Percentiles rank a stretch among this genome's conserved stretches.
Conservation (phyloP, 2,329 filamentous ascomycete genomes). For the Chlorencoelia australis region DNA sequence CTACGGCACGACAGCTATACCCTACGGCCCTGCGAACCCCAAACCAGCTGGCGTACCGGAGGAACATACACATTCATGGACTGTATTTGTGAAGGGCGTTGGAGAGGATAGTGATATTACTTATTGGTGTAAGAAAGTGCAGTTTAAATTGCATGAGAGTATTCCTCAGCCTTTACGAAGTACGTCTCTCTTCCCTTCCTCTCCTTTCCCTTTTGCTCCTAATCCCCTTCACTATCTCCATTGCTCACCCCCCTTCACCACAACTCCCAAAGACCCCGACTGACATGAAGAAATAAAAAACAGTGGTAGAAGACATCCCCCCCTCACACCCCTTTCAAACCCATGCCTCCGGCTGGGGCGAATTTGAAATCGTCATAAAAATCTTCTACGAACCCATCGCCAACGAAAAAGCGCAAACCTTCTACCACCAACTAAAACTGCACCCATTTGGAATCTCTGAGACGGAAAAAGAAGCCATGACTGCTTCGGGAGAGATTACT, state of each 20-base stretch:
- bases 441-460: constrained; percentile 84
- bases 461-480: constrained; percentile 48
- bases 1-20: constrained; percentile 70
- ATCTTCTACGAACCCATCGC: constrained; percentile 85
- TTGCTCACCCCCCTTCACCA: too few relatives aligned
- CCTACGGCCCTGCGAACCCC: constrained; percentile 67
- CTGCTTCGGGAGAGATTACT: constrained; percentile 53
- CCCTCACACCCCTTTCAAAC: constrained; percentile 65
- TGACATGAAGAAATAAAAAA: too few relatives aligned
- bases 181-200: constrained; percentile 27
- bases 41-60: constrained; percentile 67
- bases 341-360: constrained; percentile 91
- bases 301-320: constrained; percentile 58
- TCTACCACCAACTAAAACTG: constrained; percentile 85
- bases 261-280: too few relatives aligned
- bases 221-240: too few relatives aligned
- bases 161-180: constrained; percentile 85
- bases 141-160: constrained; percentile 97
- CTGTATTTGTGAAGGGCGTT: constrained; percentile 83
- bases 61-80: constrained; percentile 95
- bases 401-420: constrained; percentile 87
- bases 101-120: constrained; percentile 86
- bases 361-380: constrained; percentile 94
- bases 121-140: constrained; percentile 92
- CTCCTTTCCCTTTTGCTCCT: neutral